Base-by-base conservation (phyloP, 2,329 filamentous ascomycete species). In the Blastomyces percursus region DNA sequence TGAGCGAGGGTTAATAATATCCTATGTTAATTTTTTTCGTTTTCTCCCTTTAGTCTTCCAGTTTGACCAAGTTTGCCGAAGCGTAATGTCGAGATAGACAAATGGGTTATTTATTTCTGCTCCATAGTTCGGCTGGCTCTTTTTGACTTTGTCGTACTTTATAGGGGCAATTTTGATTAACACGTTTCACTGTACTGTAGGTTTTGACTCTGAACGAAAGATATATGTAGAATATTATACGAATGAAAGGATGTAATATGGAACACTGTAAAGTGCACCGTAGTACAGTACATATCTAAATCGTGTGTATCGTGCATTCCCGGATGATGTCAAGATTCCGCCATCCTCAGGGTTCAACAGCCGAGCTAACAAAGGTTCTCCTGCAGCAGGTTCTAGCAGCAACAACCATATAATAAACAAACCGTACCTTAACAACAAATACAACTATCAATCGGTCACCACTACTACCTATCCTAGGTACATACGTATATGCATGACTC, bases 71-170 rank as follows among this genome's bases (percentile, higher is more conserved):
- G n/a, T 56, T 14, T 59, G 38, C 9, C 30, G 46, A 58, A 59
- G 56, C 56, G 24, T 32, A 46, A 30, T 59, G 32, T 44, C 27
- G 56, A 48, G 56, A 59, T 59, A 59, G 56, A 59, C 56, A 59
- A 46, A 59, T 59, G 56, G 56, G 46, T 46, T n/a, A 46, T 59
- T 32, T 30, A 30, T 46, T n/a, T 46, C 12, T 27, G 16, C 7
- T 30, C 30, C 32, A 2, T n/a, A n/a, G 27, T 32, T 59, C 5
- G 16, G 12, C 24, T 19, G 16, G 2, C 16, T 19, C 11, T 2
- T 54, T 30, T 32, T 30, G 32, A 54, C 12, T 54, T 8, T 27
- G 24, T 27, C 12, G 24, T 54, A 35, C 14, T 35, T 35, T 35
- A 38, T 16, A 55, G 3, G 8, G n/a, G 8, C n/a, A 48, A 2